phyloP scores from a whole-genome alignment of 2,329 filamentous ascomycete genomes.

The Trichophyton equinum region DNA sequence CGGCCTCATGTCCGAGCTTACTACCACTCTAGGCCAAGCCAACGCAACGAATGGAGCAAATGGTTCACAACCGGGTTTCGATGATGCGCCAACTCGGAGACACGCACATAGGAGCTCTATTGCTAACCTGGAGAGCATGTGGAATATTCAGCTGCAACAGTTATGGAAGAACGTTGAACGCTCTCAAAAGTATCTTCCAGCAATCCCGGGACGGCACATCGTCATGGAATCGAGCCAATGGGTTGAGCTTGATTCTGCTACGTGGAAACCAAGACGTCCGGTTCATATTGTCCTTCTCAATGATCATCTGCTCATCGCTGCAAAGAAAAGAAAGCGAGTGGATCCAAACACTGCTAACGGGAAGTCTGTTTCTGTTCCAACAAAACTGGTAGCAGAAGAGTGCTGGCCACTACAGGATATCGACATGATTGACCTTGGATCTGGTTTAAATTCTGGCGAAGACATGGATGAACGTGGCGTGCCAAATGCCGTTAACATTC shows the following conservation, averaged over 20 bases:
- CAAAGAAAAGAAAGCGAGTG: constrained; percentile 79
- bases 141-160: constrained; percentile 58
- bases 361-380: constrained; percentile 37
- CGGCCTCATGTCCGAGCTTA: constrained; percentile 86
- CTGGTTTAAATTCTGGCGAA: constrained; percentile 28
- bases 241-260: constrained; percentile 95
- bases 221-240: constrained; percentile 84
- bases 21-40: constrained; percentile 47
- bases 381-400: constrained; percentile 79
- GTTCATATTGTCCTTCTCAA: constrained; percentile 90
- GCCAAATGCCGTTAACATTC: constrained; percentile 77
- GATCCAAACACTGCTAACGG: constrained; percentile 44
- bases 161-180: constrained; percentile 97
- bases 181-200: constrained; percentile 91
- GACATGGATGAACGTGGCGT: constrained; percentile 47
- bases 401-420: constrained; percentile 93
- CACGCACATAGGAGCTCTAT: constrained; percentile 82
- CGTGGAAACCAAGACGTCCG: constrained; percentile 80
- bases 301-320: constrained; percentile 83
- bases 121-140: constrained; percentile 56
- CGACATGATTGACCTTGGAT: constrained; percentile 76
- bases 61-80: constrained; percentile 37
- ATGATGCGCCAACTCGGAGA: constrained; percentile 42
- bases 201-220: constrained; percentile 80
- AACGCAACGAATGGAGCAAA: constrained; percentile 36